These are phyloP conservation scores for Dipteronia sinensis DNA, from an alignment of 345 rosid species.

Conservation along the genomic window DNA sequence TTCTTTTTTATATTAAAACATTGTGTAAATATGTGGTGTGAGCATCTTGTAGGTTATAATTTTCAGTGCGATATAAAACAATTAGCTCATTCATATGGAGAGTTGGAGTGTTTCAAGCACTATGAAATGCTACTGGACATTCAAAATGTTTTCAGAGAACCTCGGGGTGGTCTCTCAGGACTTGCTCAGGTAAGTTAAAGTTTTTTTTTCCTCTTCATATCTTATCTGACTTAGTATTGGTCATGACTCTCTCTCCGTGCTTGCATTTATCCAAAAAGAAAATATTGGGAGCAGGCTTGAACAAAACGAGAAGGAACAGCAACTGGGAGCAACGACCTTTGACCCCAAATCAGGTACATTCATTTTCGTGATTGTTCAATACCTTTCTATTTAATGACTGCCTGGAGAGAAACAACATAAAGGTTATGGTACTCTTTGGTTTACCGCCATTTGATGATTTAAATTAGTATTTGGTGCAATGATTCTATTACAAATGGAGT, in stretches of 20 bases:
- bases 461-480: neutral
- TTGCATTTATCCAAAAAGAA: slow-evolving; percentile 41
- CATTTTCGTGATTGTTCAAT: neutral
- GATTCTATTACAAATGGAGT: neutral
- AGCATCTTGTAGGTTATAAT: slow-evolving; percentile 64
- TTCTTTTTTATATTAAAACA: neutral
- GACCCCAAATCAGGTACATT: slow-evolving; percentile 68
- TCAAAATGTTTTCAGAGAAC: slow-evolving; percentile 70
- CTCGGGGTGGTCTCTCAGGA: slow-evolving; percentile 80
- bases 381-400: neutral
- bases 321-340: slow-evolving; percentile 92
- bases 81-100: slow-evolving; percentile 65
- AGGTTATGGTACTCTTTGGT: no score
- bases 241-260: slow-evolving; percentile 3
- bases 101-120: slow-evolving; percentile 76
- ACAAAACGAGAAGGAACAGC: slow-evolving; percentile 85
- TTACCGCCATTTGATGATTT: neutral
- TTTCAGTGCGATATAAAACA: slow-evolving; percentile 79
- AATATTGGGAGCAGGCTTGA: slow-evolving; percentile 87
- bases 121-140: slow-evolving; percentile 84
- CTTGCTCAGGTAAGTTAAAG: slow-evolving; percentile 64
- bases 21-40: neutral
- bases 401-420: neutral
- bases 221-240: neutral
- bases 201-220: neutral